Percentiles rank a stretch among this genome's conserved stretches.
phyloP scores from a whole-genome alignment of 2,329 filamentous ascomycete genomes.

The Aspergillus sp. region DNA sequence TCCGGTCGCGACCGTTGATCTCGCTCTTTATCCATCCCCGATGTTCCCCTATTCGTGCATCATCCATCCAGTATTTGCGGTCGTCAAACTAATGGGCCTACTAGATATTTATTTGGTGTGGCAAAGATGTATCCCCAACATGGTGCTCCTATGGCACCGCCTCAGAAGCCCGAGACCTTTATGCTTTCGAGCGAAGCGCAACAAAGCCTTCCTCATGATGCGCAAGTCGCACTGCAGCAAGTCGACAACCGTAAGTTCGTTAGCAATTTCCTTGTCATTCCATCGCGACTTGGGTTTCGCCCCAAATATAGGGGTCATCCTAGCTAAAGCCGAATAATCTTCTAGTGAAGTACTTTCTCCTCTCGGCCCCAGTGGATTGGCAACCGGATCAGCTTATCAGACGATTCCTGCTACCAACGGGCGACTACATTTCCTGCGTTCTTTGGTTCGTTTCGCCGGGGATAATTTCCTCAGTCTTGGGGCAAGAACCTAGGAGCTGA shows the following conservation, averaged over 20 bases:
- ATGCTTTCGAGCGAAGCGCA: slow-evolving; percentile 97
- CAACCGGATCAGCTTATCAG: slow-evolving; percentile 94
- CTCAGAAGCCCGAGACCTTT: slow-evolving; percentile 97
- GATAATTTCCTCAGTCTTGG: slow-evolving; percentile 8
- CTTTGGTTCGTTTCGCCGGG: slow-evolving; percentile 65
- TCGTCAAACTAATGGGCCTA: slow-evolving; percentile 20
- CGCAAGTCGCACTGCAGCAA: slow-evolving; percentile 94
- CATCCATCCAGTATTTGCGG: slow-evolving; percentile 20
- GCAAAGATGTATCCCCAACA: slow-evolving; percentile 74
- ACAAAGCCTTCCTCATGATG: slow-evolving; percentile 92
- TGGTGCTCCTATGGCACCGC: slow-evolving; percentile 77
- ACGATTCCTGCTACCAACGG: slow-evolving; percentile 90
- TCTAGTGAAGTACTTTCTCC: slow-evolving; percentile 97
- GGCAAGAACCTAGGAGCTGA: slow-evolving; percentile 13
- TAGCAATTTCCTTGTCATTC: background rate
- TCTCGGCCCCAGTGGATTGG: slow-evolving; percentile 98
- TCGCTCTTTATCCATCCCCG: background rate
- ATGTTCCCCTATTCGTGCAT: slow-evolving; percentile 9
- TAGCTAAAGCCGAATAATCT: slow-evolving; percentile 10
- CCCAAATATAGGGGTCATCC: background rate
- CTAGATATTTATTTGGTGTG: slow-evolving; percentile 10
- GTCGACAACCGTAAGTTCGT: slow-evolving; percentile 83
- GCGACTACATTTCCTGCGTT: slow-evolving; percentile 98
- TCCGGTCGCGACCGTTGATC: background rate
- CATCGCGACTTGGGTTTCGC: background rate